Evolutionary conservation across 1,284 basidiomycete species (phyloP), one percentile per base, ranked within the genome.

Genomic region (Xerocomus cyaneibrunnescens): DNA sequence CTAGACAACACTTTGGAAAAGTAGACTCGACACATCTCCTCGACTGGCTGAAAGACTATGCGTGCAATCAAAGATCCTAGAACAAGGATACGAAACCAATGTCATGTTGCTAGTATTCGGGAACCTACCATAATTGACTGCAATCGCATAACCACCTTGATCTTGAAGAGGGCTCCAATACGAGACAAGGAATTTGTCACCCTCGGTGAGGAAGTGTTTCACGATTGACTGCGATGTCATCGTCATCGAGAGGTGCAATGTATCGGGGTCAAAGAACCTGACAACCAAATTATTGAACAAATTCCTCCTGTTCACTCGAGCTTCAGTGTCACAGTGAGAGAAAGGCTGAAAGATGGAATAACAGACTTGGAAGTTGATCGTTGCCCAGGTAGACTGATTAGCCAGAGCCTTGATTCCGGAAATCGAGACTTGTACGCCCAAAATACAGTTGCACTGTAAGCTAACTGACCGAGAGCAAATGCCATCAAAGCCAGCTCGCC

Each of bases 191-290:
- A 99, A 75, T 62, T 97, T 94, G 71, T 99, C 97, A 10, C 92
- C 94, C 67, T 99, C 97, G 0, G 95, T 98, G 27, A 99, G 75
- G 57, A 96, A 79, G 66, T 99, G 95, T 68, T 99, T 99, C 60
- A 98, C 77, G 3, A 97, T 61, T 2, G 89, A 92, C 68, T 98
- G 94, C 7, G 75, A 78, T 5, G 89, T 92, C 81, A 98, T 92
- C 0, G 87, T 91, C 48, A 80, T 69, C 0, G 89, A 85, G 2
- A 95, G 76, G 28, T 72, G 72, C 17, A 89, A 68, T 21, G 79
- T 63, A 23, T 72, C 64, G 5, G 69, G 62, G 56, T 89, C 83
- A 58, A 87, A 84, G 49, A 73, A 50, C 25, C 45, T 37, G 41
- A 17, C 35, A 23, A 57, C 31, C 9, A 54, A 25, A 10, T 5